Conservation (phyloP, 495 filamentous ascomycete genomes). For the Xylaria intraflava region DNA sequence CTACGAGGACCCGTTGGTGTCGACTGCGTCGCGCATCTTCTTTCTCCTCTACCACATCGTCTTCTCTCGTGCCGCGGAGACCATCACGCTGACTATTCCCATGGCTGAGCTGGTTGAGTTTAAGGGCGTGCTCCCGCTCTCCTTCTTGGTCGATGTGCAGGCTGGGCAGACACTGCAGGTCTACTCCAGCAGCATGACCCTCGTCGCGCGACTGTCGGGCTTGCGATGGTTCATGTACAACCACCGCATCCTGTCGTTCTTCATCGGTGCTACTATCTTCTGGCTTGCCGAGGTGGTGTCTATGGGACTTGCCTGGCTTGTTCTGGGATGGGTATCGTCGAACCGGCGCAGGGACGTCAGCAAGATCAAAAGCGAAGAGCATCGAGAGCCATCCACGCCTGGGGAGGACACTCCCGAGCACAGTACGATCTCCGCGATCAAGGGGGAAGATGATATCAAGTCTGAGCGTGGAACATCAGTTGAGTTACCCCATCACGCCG, state of each 20-base stretch:
- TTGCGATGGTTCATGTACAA: slow-evolving; percentile 82
- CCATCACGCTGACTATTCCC: slow-evolving; percentile 50
- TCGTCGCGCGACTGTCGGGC: slow-evolving; percentile 67
- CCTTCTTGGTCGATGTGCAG: slow-evolving; percentile 59
- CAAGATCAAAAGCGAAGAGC: background rate
- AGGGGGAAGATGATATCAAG: slow-evolving; percentile 10
- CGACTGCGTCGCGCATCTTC: slow-evolving; percentile 33
- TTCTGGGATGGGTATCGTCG: slow-evolving; percentile 28
- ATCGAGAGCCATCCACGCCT: slow-evolving; percentile 6
- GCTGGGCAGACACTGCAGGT: slow-evolving; percentile 61
- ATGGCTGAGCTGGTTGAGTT: slow-evolving; percentile 72
- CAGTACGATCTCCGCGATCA: background rate
- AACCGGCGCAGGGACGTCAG: slow-evolving; percentile 15
- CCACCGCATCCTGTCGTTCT: slow-evolving; percentile 60
- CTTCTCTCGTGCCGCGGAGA: slow-evolving; percentile 34
- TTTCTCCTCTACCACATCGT: slow-evolving; percentile 40
- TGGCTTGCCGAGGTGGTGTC: slow-evolving; percentile 66
- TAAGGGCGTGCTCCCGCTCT: slow-evolving; percentile 49
- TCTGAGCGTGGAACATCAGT: slow-evolving; percentile 21
- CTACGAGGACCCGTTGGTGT: slow-evolving; percentile 34
- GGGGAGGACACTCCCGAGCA: background rate
- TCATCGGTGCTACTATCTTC: slow-evolving; percentile 61
- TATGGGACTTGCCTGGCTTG: slow-evolving; percentile 51
- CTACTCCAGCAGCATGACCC: slow-evolving; percentile 60
- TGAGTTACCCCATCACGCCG: slow-evolving; percentile 11